phyloP scores from a whole-genome alignment of 306 rosid genomes.

The Vigna angularis region DNA sequence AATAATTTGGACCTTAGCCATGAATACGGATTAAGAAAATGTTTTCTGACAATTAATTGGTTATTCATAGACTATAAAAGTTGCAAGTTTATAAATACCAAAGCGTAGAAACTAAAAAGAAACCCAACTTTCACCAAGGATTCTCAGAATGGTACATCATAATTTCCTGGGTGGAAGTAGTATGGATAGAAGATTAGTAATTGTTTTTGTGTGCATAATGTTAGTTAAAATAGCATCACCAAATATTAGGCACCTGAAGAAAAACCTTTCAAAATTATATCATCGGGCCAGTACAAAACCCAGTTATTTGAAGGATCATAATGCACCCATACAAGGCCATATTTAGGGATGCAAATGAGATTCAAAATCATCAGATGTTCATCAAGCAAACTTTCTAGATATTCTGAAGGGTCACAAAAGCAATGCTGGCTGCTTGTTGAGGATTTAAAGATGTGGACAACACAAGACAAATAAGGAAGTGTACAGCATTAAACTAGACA shows the following conservation, averaged over 20 bases:
- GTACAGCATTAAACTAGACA: constrained; percentile 6
- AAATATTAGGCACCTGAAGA: constrained; percentile 25
- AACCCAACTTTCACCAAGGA: constrained; percentile 22
- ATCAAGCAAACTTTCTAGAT: constrained; percentile 7
- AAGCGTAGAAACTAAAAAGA: neutral
- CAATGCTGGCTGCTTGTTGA: neutral
- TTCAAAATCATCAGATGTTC: constrained; percentile 34
- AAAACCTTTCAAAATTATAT: constrained; percentile 21
- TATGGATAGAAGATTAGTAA: constrained; percentile 3
- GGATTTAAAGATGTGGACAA: neutral
- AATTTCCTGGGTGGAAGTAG: neutral
- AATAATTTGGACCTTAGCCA: constrained; percentile 3
- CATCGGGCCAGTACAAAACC: constrained; percentile 1
- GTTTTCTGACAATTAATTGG: neutral
- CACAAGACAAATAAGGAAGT: neutral
- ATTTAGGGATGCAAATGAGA: constrained; percentile 3
- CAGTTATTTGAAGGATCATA: neutral
- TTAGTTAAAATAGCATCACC: neutral
- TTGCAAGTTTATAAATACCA: neutral
- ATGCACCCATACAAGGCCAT: neutral
- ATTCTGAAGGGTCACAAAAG: constrained; percentile 7
- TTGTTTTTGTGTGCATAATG: neutral
- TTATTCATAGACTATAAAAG: neutral
- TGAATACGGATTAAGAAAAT: constrained; percentile 15
- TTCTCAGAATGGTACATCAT: neutral